Evolutionary conservation across 2,329 filamentous ascomycete genomes (phyloP).

Genomic region (Trichoderma brevicompactum): DNA sequence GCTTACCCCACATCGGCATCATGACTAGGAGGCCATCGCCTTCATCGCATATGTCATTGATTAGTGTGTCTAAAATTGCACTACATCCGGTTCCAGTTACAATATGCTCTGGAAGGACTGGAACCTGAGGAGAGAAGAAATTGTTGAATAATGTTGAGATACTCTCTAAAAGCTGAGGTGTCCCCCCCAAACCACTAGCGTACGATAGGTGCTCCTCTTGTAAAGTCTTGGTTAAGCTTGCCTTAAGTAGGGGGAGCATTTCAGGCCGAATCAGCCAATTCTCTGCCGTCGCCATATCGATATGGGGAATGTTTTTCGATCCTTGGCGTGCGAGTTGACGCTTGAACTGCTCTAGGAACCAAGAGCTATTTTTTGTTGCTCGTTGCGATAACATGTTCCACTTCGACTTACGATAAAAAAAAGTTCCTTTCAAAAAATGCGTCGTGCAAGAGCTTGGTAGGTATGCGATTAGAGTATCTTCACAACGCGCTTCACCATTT

Average conservation of each 20-base stretch:
- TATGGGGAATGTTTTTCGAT: not conserved
- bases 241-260: constrained; percentile 15
- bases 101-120: constrained; percentile 15
- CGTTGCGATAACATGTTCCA: constrained; percentile 21
- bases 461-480: too few relatives aligned
- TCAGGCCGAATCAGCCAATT: constrained; percentile 26
- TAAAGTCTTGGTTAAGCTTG: not conserved
- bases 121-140: constrained; percentile 13
- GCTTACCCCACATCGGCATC: constrained; percentile 25
- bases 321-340: constrained; percentile 14
- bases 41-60: constrained; percentile 23
- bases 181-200: constrained; percentile 21
- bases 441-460: too few relatives aligned
- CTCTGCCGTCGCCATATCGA: constrained; percentile 26
- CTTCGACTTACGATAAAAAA: not conserved
- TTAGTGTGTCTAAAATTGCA: constrained; percentile 16
- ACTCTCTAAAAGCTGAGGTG: not conserved
- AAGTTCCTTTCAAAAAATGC: not conserved
- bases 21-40: constrained; percentile 22
- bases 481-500: too few relatives aligned
- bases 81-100: constrained; percentile 19
- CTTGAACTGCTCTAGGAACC: constrained; percentile 26
- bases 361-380: constrained; percentile 21
- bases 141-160: constrained; percentile 19
- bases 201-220: constrained; percentile 23